A percentile compares a stretch with the other conserved stretches of the same genome.
These are phyloP conservation scores for Rhynchosporium agropyri DNA, from an alignment of 2,329 filamentous ascomycete species.

Conservation along the genomic window DNA sequence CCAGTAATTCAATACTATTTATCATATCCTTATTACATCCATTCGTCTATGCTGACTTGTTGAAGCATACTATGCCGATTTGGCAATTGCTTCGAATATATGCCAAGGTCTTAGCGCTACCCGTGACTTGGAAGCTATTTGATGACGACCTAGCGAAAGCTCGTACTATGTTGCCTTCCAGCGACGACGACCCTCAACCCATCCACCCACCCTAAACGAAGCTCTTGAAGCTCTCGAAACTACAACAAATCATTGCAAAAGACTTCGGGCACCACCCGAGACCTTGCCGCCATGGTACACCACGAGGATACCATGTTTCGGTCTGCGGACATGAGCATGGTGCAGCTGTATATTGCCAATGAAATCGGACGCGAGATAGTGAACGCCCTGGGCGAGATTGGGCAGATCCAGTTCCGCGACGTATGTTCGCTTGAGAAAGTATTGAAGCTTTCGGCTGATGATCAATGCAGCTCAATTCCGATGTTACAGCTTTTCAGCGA, in stretches of 20 bases:
- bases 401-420: constrained; percentile 95
- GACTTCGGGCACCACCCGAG: constrained; percentile 25
- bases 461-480: constrained; percentile 75
- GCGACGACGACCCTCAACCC: constrained; percentile 14
- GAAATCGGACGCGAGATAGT: constrained; percentile 98
- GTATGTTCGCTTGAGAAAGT: constrained; percentile 51
- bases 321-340: constrained; percentile 99
- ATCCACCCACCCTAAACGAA: constrained; percentile 8
- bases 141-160: constrained; percentile 19
- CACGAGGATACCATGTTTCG: constrained; percentile 94
- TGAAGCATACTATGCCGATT: too few relatives aligned
- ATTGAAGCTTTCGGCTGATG: constrained; percentile 31
- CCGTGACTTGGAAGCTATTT: constrained; percentile 10
- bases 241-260: constrained; percentile 30
- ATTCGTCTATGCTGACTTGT: too few relatives aligned
- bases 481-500: constrained; percentile 91
- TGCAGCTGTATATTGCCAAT: constrained; percentile 98
- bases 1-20: too few relatives aligned
- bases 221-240: constrained; percentile 23
- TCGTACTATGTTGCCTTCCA: constrained; percentile 13
- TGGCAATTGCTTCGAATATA: too few relatives aligned
- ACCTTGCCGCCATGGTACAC: constrained; percentile 56
- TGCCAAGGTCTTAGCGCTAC: constrained; percentile 8
- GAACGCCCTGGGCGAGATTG: constrained; percentile 92
- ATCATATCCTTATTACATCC: too few relatives aligned